These are phyloP conservation scores for Cordyceps fumosorosea DNA, from an alignment of 2,329 filamentous ascomycete species.

Conservation along the genomic window DNA sequence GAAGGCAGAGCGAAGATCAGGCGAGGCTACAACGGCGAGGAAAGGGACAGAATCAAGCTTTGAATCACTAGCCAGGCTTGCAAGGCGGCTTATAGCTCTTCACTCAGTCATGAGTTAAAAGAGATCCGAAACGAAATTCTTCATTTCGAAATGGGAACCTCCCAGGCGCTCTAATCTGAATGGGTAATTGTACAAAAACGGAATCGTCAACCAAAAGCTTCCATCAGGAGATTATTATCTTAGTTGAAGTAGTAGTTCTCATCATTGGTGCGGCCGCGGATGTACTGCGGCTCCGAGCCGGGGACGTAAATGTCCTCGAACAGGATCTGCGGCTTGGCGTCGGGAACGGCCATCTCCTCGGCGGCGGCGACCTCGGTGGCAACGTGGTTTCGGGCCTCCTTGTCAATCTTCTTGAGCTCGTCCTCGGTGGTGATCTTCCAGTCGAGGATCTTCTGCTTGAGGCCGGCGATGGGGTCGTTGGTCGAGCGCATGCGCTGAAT, in stretches of 20 bases:
- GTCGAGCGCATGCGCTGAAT: slow-evolving; percentile 99
- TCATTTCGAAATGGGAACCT: neutral
- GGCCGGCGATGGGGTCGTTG: slow-evolving; percentile 94
- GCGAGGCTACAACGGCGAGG: too few relatives aligned
- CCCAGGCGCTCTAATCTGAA: neutral
- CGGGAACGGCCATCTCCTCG: slow-evolving; percentile 79
- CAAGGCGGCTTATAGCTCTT: too few relatives aligned
- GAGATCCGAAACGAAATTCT: neutral
- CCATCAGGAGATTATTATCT: slow-evolving; percentile 20
- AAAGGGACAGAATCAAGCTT: too few relatives aligned
- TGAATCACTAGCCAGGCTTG: too few relatives aligned
- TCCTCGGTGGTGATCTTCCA: slow-evolving; percentile 90
- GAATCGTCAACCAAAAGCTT: neutral
- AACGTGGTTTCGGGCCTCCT: slow-evolving; percentile 79
- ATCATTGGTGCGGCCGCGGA: slow-evolving; percentile 80
- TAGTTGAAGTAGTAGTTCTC: slow-evolving; percentile 89
- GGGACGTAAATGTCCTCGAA: slow-evolving; percentile 95
- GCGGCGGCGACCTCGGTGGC: slow-evolving; percentile 85
- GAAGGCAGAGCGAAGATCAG: too few relatives aligned
- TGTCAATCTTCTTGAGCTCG: slow-evolving; percentile 93
- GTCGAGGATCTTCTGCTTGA: slow-evolving; percentile 97
- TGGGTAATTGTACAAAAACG: slow-evolving; percentile 12
- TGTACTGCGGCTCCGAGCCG: slow-evolving; percentile 79
- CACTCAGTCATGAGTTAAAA: neutral
- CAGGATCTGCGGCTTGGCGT: slow-evolving; percentile 72